phyloP scores from a whole-genome alignment of 139 green algal species.

The Limnomonas spitsbergensis region DNA sequence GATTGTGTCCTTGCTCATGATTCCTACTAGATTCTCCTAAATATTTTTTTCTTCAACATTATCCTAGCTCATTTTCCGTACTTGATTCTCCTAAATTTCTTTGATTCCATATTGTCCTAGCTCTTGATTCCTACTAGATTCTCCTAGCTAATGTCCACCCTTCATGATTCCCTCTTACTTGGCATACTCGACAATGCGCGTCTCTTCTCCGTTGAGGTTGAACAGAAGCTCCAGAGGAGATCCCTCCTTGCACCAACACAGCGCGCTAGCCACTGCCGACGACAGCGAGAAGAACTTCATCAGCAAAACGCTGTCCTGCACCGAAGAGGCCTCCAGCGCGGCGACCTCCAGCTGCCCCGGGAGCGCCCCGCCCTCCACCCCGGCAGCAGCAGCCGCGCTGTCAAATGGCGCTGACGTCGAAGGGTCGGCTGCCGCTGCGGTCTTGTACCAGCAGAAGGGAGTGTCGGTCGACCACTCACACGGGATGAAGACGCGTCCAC shows the following conservation, averaged over 20 bases:
- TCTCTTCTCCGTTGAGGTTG: slow-evolving; percentile 7
- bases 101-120: too few relatives aligned
- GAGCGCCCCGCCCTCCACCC: too few relatives aligned
- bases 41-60: too few relatives aligned
- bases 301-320: background rate
- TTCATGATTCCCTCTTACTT: too few relatives aligned
- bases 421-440: too few relatives aligned
- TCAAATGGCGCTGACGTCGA: background rate
- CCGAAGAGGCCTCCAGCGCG: background rate
- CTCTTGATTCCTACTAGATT: too few relatives aligned
- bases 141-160: too few relatives aligned
- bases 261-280: background rate
- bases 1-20: too few relatives aligned
- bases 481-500: too few relatives aligned
- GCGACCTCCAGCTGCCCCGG: background rate
- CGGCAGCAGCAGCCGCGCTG: background rate
- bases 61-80: background rate
- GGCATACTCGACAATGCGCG: slow-evolving; percentile 1
- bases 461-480: background rate
- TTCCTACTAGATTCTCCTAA: too few relatives aligned
- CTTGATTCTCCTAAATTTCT: too few relatives aligned
- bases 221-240: slow-evolving; percentile 8
- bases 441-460: background rate
- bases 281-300: slow-evolving; percentile 4
- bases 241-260: background rate